A percentile compares a stretch with the other conserved stretches of the same genome.
These are phyloP conservation scores for Eleusine indica DNA, from an alignment of 176 grass and related monocot genomes.

Conservation along the genomic window DNA sequence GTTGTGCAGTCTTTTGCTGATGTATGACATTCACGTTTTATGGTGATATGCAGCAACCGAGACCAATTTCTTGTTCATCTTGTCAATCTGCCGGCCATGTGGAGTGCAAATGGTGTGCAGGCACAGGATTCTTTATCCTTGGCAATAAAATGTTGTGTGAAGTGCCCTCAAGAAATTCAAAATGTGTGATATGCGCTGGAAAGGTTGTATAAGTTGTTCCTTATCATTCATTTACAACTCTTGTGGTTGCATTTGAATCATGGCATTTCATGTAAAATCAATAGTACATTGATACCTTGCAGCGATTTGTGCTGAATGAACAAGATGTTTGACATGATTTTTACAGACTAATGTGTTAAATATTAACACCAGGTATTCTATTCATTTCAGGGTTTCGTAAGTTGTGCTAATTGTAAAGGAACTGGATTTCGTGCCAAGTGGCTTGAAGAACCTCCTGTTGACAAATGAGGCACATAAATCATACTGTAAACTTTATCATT, in stretches of 20 bases:
- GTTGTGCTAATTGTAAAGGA: slow-evolving; percentile 83
- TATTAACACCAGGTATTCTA: slow-evolving; percentile 29
- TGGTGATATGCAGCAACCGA: slow-evolving; percentile 85
- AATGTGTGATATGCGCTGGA: slow-evolving; percentile 82
- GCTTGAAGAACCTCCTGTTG: slow-evolving; percentile 67
- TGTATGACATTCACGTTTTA: slow-evolving; percentile 27
- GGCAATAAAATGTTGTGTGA: slow-evolving; percentile 90
- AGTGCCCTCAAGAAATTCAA: slow-evolving; percentile 86
- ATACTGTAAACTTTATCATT: slow-evolving; percentile 35
- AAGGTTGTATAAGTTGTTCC: slow-evolving; percentile 58
- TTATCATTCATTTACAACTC: slow-evolving; percentile 6
- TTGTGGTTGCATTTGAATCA: slow-evolving; percentile 9
- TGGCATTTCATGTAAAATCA: slow-evolving; percentile 27
- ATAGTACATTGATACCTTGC: background rate
- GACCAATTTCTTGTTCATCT: slow-evolving; percentile 74
- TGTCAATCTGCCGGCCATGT: slow-evolving; percentile 74
- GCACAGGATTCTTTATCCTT: slow-evolving; percentile 97
- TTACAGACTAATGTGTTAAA: background rate
- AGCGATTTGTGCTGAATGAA: slow-evolving; percentile 12
- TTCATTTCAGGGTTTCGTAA: slow-evolving; percentile 65
- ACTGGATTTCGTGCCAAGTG: slow-evolving; percentile 97
- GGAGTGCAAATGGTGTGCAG: slow-evolving; percentile 90
- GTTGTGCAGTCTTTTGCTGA: slow-evolving; percentile 7
- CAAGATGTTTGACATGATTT: slow-evolving; percentile 17
- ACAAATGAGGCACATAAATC: slow-evolving; percentile 45